These are phyloP conservation scores for Fusarium sp. DNA, from an alignment of 2,329 filamentous ascomycete species.

Conservation along the genomic window DNA sequence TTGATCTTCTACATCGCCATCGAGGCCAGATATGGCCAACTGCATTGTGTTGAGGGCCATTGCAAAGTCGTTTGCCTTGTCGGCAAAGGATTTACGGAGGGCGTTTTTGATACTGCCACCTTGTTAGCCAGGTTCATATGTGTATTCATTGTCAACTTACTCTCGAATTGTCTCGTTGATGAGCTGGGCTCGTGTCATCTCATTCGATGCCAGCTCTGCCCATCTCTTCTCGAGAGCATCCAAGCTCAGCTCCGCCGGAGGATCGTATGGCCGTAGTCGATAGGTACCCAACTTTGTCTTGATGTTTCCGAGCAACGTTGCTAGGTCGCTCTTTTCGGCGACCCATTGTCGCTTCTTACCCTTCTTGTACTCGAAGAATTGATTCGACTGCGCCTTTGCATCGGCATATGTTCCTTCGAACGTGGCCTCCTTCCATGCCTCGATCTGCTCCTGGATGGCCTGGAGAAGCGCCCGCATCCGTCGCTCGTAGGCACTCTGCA, in stretches of 20 bases:
- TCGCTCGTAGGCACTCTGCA: slow-evolving; percentile 96
- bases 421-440: slow-evolving; percentile 79
- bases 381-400: slow-evolving; percentile 84
- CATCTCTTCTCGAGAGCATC: slow-evolving; percentile 87
- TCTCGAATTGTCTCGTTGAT: slow-evolving; percentile 99
- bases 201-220: slow-evolving; percentile 80
- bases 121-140: slow-evolving; percentile 45
- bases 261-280: slow-evolving; percentile 88
- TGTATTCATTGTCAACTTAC: slow-evolving; percentile 58
- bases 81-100: slow-evolving; percentile 90
- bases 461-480: slow-evolving; percentile 86
- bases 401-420: slow-evolving; percentile 94
- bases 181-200: slow-evolving; percentile 88
- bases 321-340: slow-evolving; percentile 95
- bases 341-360: slow-evolving; percentile 95
- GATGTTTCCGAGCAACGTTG: slow-evolving; percentile 94
- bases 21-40: slow-evolving; percentile 92
- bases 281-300: slow-evolving; percentile 99
- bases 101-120: slow-evolving; percentile 85
- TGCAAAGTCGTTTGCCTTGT: slow-evolving; percentile 98
- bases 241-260: slow-evolving; percentile 82
- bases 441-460: slow-evolving; percentile 77
- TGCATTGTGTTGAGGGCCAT: slow-evolving; percentile 95
- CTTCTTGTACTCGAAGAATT: slow-evolving; percentile 90
- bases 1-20: slow-evolving; percentile 97